A percentile compares a stretch with the other conserved stretches of the same genome.
Evolutionary conservation across 1,284 basidiomycete genomes (phyloP).

Genomic region (Irpex sp.): DNA sequence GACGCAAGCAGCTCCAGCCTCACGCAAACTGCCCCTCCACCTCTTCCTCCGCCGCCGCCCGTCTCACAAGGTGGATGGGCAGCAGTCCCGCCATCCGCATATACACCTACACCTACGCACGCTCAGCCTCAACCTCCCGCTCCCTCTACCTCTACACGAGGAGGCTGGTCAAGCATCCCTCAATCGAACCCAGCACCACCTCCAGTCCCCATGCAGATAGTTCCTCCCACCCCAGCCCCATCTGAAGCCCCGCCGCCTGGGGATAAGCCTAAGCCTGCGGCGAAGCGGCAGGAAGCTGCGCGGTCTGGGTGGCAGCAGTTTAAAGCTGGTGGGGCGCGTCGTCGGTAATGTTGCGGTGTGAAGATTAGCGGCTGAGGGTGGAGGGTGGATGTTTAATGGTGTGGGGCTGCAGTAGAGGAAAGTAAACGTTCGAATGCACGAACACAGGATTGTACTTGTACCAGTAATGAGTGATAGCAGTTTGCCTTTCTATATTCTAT

Average conservation of each 20-base stretch:
- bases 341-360: no score
- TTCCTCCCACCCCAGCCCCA: background rate
- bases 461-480: no score
- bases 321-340: conserved; percentile 26
- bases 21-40: conserved; percentile 5
- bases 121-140: background rate
- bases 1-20: conserved; percentile 35
- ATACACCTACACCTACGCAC: background rate
- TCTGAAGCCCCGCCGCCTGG: background rate
- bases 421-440: no score
- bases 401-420: no score
- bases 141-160: background rate
- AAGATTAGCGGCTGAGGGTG: no score
- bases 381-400: no score
- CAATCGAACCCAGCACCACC: background rate
- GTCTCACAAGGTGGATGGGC: background rate
- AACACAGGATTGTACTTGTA: no score
- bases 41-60: conserved; percentile 4
- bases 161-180: background rate
- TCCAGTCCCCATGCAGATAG: no score
- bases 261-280: background rate
- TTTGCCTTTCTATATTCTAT: no score
- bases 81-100: background rate
- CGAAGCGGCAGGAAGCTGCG: conserved; percentile 19
- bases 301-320: conserved; percentile 56